Percentiles rank a stretch among this genome's conserved stretches.
These are phyloP conservation scores for Microcos paniculata DNA, from an alignment of 345 rosid species.

Conservation along the genomic window DNA sequence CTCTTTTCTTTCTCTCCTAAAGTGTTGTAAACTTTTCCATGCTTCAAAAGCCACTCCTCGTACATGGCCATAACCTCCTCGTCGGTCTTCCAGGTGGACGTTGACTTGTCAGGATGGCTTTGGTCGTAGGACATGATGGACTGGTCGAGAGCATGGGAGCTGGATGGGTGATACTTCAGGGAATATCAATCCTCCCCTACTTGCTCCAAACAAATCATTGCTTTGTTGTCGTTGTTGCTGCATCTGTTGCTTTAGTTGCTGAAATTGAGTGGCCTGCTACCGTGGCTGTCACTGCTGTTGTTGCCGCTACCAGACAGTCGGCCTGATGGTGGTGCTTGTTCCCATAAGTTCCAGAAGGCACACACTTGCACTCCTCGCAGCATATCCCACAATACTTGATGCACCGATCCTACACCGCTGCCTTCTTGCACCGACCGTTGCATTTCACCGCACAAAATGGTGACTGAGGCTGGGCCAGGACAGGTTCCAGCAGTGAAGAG, in stretches of 20 bases:
- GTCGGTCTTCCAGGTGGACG: constrained; percentile 45
- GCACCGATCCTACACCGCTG: too few relatives aligned
- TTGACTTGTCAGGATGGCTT: constrained; percentile 36
- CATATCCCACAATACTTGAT: too few relatives aligned
- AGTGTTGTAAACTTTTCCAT: constrained; percentile 62
- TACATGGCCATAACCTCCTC: constrained; percentile 64
- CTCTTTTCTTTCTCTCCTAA: constrained; percentile 70
- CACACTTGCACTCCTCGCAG: too few relatives aligned
- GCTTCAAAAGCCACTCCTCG: constrained; percentile 71
- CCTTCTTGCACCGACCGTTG: too few relatives aligned
- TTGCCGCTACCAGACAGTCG: too few relatives aligned
- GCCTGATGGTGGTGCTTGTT: too few relatives aligned
- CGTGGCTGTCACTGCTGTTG: too few relatives aligned
- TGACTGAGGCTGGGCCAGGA: too few relatives aligned
- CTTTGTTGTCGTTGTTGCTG: constrained; percentile 37
- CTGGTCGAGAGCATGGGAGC: constrained; percentile 70
- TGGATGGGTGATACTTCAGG: constrained; percentile 57
- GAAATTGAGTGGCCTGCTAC: too few relatives aligned
- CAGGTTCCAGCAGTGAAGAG: too few relatives aligned
- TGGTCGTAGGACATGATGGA: constrained; percentile 74
- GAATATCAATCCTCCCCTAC: constrained; percentile 39
- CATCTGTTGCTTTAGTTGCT: constrained; percentile 51
- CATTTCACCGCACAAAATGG: too few relatives aligned
- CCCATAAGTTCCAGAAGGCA: too few relatives aligned
- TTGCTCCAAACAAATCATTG: constrained; percentile 35